A percentile compares a stretch with the other conserved stretches of the same genome.
Conservation (phyloP, 2,329 filamentous ascomycete genomes). For the Sporothrix protearum region DNA sequence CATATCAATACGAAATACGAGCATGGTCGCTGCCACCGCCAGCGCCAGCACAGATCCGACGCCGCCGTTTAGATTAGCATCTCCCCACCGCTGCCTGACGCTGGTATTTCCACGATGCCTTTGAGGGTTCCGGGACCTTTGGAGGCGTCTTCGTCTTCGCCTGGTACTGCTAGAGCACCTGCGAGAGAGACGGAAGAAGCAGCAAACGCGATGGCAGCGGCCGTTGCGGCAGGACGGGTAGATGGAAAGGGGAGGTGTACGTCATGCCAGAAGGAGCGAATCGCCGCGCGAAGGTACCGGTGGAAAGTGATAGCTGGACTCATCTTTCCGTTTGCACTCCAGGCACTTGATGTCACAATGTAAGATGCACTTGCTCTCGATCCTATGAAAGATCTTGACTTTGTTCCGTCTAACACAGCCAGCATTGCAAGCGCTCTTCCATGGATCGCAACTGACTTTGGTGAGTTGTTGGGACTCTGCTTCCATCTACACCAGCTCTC, state of each 20-base stretch:
- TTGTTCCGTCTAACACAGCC: background rate
- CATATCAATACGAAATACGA: background rate
- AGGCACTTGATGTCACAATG: constrained; percentile 63
- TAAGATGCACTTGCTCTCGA: background rate
- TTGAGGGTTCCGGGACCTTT: background rate
- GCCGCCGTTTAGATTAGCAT: background rate
- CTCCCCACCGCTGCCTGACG: background rate
- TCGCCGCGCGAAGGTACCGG: constrained; percentile 43
- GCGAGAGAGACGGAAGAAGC: background rate
- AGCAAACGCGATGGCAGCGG: too few relatives aligned
- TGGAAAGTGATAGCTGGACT: constrained; percentile 59
- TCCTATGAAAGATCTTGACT: background rate
- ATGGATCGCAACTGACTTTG: constrained; percentile 62
- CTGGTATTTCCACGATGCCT: background rate
- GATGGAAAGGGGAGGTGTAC: constrained; percentile 11
- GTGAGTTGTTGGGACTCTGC: constrained; percentile 35
- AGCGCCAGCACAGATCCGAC: background rate
- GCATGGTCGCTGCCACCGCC: background rate
- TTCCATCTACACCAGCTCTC: background rate
- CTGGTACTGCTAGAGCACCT: background rate
- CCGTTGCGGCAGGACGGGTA: background rate
- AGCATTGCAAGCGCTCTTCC: constrained; percentile 54
- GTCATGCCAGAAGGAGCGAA: constrained; percentile 34
- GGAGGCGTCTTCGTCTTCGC: background rate
- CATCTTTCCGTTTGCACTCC: constrained; percentile 57